These are phyloP conservation scores for Fomitopsis serialis DNA, from an alignment of 768 basidiomycete species.

Conservation along the genomic window DNA sequence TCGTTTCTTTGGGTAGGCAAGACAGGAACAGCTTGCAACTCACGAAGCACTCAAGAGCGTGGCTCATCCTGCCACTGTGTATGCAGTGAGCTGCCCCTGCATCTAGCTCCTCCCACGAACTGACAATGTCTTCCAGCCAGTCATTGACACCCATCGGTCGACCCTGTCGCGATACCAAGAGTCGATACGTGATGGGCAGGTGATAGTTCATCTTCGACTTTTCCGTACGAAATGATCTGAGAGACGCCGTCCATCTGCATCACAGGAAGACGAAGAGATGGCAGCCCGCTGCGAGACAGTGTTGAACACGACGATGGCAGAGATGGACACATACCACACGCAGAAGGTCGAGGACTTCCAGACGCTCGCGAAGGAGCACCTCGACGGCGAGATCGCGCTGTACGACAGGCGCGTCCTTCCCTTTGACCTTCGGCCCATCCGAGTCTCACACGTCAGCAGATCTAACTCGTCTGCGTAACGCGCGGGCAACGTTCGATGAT, in stretches of 20 bases:
- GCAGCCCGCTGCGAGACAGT: constrained; percentile 82
- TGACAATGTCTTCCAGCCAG: constrained; percentile 36
- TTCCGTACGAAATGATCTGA: too few relatives aligned
- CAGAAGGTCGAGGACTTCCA: constrained; percentile 72
- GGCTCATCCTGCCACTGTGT: constrained; percentile 69
- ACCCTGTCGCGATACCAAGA: constrained; percentile 63
- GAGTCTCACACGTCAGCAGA: constrained; percentile 27
- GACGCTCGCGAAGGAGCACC: constrained; percentile 53
- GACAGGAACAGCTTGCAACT: constrained; percentile 63
- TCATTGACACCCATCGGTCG: constrained; percentile 70
- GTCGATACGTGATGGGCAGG: constrained; percentile 35
- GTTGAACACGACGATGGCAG: constrained; percentile 83
- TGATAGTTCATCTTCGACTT: constrained; percentile 13
- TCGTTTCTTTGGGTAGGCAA: constrained; percentile 46
- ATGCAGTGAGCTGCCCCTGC: constrained; percentile 44
- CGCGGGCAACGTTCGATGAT: constrained; percentile 49
- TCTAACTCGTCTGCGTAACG: constrained; percentile 54
- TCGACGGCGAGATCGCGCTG: constrained; percentile 73
- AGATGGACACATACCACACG: constrained; percentile 74
- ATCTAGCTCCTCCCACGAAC: too few relatives aligned
- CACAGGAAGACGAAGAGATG: constrained; percentile 56
- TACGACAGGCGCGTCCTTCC: constrained; percentile 49
- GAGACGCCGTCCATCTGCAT: too few relatives aligned
- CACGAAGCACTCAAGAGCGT: constrained; percentile 74
- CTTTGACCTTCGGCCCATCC: not conserved